phyloP scores from a whole-genome alignment of 176 grass and related monocot species.

The Carex parvula region DNA sequence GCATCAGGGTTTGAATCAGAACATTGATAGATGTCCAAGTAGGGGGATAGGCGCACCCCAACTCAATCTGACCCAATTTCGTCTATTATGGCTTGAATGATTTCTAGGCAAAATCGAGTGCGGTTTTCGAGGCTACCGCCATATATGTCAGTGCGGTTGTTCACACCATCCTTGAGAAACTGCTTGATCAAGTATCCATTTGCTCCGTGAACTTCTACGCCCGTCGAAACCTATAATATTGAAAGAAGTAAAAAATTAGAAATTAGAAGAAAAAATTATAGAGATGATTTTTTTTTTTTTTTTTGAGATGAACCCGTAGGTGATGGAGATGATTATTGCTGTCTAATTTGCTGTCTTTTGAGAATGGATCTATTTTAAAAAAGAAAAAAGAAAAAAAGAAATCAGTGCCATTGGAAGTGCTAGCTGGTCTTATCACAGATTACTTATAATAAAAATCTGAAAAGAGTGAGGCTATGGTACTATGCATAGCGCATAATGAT shows the following conservation, averaged over 20 bases:
- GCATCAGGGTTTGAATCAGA: slow-evolving; percentile 19
- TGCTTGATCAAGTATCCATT: slow-evolving; percentile 29
- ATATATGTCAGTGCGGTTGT: slow-evolving; percentile 25
- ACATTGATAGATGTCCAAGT: neutral
- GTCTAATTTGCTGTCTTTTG: neutral
- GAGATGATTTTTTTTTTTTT: too few species aligned
- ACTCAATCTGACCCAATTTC: slow-evolving; percentile 20
- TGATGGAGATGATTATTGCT: neutral
- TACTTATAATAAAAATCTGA: neutral
- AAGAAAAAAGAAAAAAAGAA: neutral
- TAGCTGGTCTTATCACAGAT: neutral
- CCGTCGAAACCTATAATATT: slow-evolving; percentile 21
- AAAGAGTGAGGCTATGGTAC: neutral
- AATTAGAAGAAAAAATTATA: too few species aligned
- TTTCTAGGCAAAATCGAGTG: slow-evolving; percentile 10
- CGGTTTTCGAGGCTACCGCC: slow-evolving; percentile 28
- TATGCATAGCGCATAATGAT: too few species aligned
- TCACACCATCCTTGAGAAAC: slow-evolving; percentile 32
- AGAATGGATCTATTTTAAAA: neutral
- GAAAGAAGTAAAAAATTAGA: neutral
- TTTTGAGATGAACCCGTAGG: too few species aligned
- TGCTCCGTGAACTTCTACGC: slow-evolving; percentile 25
- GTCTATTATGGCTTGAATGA: slow-evolving; percentile 3
- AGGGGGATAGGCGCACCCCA: slow-evolving; percentile 27
- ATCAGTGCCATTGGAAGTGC: neutral